Percentiles rank a stretch among this genome's conserved stretches.
Conservation (phyloP, 441 rosid species). For the Syzygium syzygioides region DNA sequence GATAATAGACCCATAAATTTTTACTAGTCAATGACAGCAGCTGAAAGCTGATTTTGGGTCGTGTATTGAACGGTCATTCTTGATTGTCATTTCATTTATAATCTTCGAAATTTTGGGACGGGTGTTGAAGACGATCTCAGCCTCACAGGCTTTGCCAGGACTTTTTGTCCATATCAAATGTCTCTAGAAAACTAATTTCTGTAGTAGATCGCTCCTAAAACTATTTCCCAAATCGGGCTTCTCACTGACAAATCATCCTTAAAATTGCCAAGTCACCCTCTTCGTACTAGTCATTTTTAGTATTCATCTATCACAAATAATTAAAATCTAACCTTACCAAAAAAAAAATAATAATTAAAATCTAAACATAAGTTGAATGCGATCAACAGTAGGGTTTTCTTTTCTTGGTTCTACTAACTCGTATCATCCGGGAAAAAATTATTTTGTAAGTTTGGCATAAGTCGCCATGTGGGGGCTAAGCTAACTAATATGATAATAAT, state of each 20-base stretch:
- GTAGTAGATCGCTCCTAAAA: neutral
- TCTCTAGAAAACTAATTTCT: neutral
- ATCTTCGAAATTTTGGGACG: neutral
- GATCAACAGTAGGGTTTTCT: neutral
- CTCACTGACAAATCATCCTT: neutral
- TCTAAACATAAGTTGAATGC: neutral
- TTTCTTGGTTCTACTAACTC: neutral
- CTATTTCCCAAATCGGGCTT: neutral
- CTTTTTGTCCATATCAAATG: neutral
- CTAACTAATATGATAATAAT: neutral
- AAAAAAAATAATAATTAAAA: neutral
- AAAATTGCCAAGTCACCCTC: neutral
- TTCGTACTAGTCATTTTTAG: neutral
- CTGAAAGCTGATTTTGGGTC: neutral
- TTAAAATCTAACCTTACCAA: no score
- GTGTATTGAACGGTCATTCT: neutral
- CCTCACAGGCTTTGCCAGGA: neutral
- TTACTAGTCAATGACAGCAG: neutral
- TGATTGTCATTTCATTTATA: neutral
- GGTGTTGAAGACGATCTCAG: neutral
- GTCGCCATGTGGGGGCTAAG: neutral
- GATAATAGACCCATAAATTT: neutral
- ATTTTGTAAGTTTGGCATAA: neutral
- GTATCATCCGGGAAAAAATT: neutral
- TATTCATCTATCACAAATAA: neutral